These are phyloP conservation scores for Pythium pyrilobum DNA, from an alignment of 352 stramenopile genomes.

Conservation along the genomic window DNA sequence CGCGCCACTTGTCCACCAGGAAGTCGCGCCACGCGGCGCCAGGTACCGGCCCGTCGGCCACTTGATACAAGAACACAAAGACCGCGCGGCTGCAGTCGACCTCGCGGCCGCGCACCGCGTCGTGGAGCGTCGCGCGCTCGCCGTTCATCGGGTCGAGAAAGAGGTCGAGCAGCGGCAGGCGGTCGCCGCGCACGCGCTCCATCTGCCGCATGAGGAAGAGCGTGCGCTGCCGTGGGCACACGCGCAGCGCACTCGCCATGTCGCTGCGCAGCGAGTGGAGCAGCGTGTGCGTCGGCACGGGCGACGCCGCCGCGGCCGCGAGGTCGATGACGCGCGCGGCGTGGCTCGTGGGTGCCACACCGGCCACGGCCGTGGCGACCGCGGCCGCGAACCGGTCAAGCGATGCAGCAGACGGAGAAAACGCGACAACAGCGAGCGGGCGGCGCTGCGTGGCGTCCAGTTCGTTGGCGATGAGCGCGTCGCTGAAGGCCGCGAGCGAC, in stretches of 20 bases:
- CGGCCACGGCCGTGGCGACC: constrained; percentile 26
- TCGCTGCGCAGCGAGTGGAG: constrained; percentile 38
- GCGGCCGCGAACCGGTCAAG: constrained; percentile 28
- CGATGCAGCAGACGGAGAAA: constrained; percentile 40
- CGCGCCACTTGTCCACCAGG: constrained; percentile 44
- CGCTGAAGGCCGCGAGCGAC: constrained; percentile 32
- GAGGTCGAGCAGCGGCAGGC: constrained; percentile 54
- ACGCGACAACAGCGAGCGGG: constrained; percentile 45
- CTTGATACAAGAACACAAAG: constrained; percentile 58
- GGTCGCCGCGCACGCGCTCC: constrained; percentile 29
- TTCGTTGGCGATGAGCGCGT: constrained; percentile 45
- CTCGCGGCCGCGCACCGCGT: constrained; percentile 13
- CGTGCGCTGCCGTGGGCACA: constrained; percentile 44
- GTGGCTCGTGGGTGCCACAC: background rate
- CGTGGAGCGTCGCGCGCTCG: constrained; percentile 52
- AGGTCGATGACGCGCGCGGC: constrained; percentile 22
- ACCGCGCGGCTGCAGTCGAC: constrained; percentile 50
- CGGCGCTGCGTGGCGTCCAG: constrained; percentile 31
- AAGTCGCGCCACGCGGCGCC: constrained; percentile 43
- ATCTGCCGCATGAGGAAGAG: constrained; percentile 52
- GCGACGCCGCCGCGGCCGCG: constrained; percentile 17
- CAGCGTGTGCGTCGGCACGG: constrained; percentile 35
- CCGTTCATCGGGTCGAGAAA: constrained; percentile 71
- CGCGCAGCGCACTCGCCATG: constrained; percentile 25
- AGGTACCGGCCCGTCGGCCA: background rate